These are phyloP conservation scores for Rhodotorula sp. DNA, from an alignment of 1,284 basidiomycete species.

Conservation along the genomic window DNA sequence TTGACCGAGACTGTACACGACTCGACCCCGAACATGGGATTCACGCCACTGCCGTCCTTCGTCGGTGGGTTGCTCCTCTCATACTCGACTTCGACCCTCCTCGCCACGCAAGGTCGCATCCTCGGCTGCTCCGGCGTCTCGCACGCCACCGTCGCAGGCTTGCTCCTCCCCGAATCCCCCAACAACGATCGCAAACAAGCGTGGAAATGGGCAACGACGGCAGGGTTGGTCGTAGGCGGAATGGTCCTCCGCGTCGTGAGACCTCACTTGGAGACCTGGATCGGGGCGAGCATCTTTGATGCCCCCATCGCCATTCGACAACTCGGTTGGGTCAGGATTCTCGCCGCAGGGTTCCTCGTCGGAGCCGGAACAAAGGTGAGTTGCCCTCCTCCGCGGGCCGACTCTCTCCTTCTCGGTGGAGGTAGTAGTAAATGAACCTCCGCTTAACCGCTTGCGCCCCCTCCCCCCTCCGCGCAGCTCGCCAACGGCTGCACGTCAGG, in stretches of 20 bases:
- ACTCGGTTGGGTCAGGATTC: neutral
- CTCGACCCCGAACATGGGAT: neutral
- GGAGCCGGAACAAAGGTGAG: conserved; percentile 47
- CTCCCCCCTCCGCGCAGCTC: conserved; percentile 29
- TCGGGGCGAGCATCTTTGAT: conserved; percentile 44
- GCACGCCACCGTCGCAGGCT: conserved; percentile 36
- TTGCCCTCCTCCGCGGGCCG: neutral
- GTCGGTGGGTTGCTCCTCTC: conserved; percentile 47
- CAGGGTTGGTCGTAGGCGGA: conserved; percentile 45
- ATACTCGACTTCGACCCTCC: conserved; percentile 41
- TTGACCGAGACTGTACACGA: no score
- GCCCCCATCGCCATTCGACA: neutral
- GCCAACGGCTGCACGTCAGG: conserved; percentile 47
- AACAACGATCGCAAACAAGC: neutral
- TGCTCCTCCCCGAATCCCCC: neutral
- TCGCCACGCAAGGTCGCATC: conserved; percentile 42
- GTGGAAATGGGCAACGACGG: conserved; percentile 25
- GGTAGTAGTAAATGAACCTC: neutral
- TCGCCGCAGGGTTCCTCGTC: conserved; percentile 39
- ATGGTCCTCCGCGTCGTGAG: conserved; percentile 35
- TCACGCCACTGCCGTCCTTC: conserved; percentile 27
- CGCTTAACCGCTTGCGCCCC: no score
- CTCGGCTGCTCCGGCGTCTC: conserved; percentile 47
- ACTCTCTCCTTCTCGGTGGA: no score
- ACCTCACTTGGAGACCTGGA: conserved; percentile 30